A percentile compares a stretch with the other conserved stretches of the same genome.
Conservation (phyloP, 768 basidiomycete species). For the Amanita jacksonii region DNA sequence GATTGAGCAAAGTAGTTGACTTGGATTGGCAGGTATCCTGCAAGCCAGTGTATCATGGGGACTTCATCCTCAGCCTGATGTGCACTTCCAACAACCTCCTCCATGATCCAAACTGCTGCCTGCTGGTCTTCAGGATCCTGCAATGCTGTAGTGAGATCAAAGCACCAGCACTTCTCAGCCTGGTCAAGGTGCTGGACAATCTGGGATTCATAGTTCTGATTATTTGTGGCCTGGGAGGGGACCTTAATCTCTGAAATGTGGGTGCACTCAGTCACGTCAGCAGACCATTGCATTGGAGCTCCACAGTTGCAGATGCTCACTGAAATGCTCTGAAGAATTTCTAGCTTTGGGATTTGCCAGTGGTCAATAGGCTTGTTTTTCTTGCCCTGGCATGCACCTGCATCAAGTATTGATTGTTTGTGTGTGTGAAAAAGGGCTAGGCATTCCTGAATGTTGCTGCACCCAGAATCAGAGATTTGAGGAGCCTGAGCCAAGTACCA, state of each 20-base stretch:
- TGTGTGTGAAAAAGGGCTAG: too few species aligned
- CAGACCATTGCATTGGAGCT: constrained; percentile 24
- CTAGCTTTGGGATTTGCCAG: constrained; percentile 35
- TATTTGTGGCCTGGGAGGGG: constrained; percentile 21
- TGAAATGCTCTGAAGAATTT: constrained; percentile 25
- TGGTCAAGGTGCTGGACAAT: constrained; percentile 24
- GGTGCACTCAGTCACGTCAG: constrained; percentile 23
- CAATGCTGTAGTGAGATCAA: too few species aligned
- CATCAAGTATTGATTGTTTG: too few species aligned
- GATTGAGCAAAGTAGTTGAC: too few species aligned
- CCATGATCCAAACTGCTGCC: too few species aligned
- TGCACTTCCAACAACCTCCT: too few species aligned
- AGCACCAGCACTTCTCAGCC: constrained; percentile 14
- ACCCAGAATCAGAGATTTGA: constrained; percentile 15
- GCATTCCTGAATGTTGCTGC: constrained; percentile 12
- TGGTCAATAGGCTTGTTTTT: constrained; percentile 18
- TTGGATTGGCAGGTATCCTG: too few species aligned
- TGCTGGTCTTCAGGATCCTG: too few species aligned
- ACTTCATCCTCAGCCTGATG: too few species aligned
- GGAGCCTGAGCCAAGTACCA: constrained; percentile 24
- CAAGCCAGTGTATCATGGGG: too few species aligned
- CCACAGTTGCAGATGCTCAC: constrained; percentile 20
- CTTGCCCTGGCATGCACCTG: too few species aligned
- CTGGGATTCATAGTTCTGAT: constrained; percentile 24
- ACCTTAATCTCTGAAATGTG: constrained; percentile 25